These are phyloP conservation scores for Solanum ossicruentum DNA, from an alignment of 257 asterid genomes.

Conservation along the genomic window DNA sequence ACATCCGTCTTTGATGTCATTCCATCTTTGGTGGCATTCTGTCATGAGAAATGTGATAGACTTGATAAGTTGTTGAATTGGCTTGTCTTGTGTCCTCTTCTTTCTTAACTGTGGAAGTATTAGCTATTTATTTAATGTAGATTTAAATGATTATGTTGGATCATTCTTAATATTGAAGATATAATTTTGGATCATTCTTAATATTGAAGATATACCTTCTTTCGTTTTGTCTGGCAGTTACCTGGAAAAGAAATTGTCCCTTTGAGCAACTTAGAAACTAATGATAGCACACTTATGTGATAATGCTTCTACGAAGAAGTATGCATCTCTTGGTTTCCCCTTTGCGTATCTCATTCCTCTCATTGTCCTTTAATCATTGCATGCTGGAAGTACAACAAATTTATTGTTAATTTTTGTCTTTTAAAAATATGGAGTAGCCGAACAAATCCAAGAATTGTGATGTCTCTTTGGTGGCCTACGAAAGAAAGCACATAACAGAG, in stretches of 20 bases:
- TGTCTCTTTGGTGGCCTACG: conserved; percentile 1
- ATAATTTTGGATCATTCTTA: neutral
- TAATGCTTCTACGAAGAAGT: neutral
- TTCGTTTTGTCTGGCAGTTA: neutral
- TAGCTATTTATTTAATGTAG: neutral
- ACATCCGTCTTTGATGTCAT: neutral
- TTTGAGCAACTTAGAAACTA: neutral
- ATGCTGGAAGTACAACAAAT: neutral
- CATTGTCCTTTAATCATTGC: neutral
- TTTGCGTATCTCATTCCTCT: neutral
- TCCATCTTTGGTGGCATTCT: neutral
- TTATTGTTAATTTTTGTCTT: neutral
- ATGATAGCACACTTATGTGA: neutral
- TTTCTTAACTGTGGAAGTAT: neutral
- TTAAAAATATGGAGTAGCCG: neutral
- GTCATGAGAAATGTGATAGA: neutral
- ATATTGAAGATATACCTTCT: neutral
- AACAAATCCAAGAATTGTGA: neutral
- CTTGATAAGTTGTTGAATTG: neutral
- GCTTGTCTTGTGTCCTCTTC: neutral
- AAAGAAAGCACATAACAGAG: neutral
- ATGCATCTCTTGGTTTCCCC: neutral
- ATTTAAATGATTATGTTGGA: neutral
- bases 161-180: neutral
- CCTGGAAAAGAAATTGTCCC: neutral